Base-by-base conservation (phyloP, 768 basidiomycete genomes). In the Boletus patriciae region DNA sequence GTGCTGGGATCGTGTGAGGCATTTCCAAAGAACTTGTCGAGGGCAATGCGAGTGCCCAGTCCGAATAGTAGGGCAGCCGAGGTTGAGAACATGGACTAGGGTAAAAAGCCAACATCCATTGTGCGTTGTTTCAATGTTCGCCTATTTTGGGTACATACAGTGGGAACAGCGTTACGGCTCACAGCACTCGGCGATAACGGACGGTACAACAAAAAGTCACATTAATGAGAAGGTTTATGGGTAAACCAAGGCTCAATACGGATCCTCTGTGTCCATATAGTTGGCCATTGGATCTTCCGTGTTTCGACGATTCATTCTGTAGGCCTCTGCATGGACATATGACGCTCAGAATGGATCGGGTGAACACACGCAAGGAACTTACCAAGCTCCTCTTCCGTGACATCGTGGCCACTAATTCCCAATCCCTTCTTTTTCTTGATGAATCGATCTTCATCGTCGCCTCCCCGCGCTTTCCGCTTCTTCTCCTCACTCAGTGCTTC, bases 281-380 rank as follows among this genome's bases (percentile, higher is more conserved):
- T 90, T 92, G 40, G 90, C 90, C 94, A 97, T 97, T 4, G 94
- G 94, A 72, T 97, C 94, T 55, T 94, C 91, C 46, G 79, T 76
- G 1, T 83, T 80, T 50, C 83, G 82, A 61, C 80, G 82, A 29
- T 71, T 80, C 83, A 93, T 86, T 55, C 94, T 83, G 72, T 95
- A 97, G n/a, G 90, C 91, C 87, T 97, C 93, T 92, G 77, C 59
- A 70, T 44, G 25, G 25, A 57, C 13, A 52, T 46, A 33, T 27
- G 15, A 29, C 55, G 47, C 64, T 68, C 38, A 50, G 37, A 50
- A 51, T 33, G 27, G 56, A 5, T 25, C 27, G 3, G 37, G 45
- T 25, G 49, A 50, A 55, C 52, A 31, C 40, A 34, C 25, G 16
- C 13, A 46, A 31, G 37, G 52, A 54, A 76, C 84, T 57, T 67